phyloP scores from a whole-genome alignment of 257 asterid genomes.

The Primulina huaijiensis region DNA sequence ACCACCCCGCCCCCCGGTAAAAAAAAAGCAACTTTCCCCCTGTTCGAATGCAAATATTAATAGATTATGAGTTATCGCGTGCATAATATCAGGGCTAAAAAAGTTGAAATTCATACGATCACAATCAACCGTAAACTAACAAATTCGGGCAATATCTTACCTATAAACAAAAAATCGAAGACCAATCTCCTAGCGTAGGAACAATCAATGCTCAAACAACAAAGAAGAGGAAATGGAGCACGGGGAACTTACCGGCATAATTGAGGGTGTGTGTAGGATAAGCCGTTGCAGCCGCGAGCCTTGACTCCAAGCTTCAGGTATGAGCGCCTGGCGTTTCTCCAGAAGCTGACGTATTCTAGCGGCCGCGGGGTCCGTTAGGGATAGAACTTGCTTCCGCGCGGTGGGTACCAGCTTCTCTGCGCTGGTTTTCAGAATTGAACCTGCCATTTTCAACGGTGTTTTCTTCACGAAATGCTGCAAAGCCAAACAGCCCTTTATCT shows the following conservation, averaged over 20 bases:
- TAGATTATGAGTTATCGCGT: not conserved
- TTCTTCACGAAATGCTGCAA: conserved; percentile 3
- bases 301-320: conserved; percentile 96
- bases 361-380: conserved; percentile 81
- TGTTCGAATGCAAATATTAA: not conserved
- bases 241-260: conserved; percentile 57
- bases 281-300: conserved; percentile 98
- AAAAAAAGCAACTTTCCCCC: not conserved
- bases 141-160: not conserved
- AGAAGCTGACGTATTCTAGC: conserved; percentile 68
- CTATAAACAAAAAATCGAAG: not conserved
- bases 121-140: not conserved
- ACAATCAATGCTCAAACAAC: not conserved
- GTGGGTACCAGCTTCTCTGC: conserved; percentile 34
- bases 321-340: conserved; percentile 73
- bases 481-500: conserved; percentile 3
- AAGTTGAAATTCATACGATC: not conserved
- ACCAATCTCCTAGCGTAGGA: not conserved
- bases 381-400: conserved; percentile 74
- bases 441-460: conserved; percentile 15
- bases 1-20: no score
- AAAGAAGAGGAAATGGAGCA: not conserved
- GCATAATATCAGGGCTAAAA: not conserved
- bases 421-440: conserved; percentile 15
- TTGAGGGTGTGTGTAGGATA: conserved; percentile 97